A percentile compares a stretch with the other conserved stretches of the same genome.
Evolutionary conservation across 257 asterid species (phyloP).

Genomic region (Ballota nigra): DNA sequence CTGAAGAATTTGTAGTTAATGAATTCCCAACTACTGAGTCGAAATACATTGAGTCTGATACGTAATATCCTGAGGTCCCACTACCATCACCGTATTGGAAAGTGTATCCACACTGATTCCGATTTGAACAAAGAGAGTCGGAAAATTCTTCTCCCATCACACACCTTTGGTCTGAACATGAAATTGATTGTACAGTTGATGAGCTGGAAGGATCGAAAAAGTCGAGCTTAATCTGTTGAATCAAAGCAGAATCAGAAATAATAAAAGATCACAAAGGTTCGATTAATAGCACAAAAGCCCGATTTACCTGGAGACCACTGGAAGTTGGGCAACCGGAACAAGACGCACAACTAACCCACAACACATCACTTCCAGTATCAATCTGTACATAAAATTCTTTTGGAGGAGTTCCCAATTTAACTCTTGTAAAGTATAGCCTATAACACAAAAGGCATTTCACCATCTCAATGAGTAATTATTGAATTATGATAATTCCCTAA

Average conservation of each 20-base stretch:
- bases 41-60: slow-evolving; percentile 64
- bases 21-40: slow-evolving; percentile 65
- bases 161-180: slow-evolving; percentile 92
- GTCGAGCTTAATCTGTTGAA: slow-evolving; percentile 70
- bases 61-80: slow-evolving; percentile 85
- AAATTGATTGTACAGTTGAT: slow-evolving; percentile 47
- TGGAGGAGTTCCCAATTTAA: slow-evolving; percentile 83
- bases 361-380: slow-evolving; percentile 96
- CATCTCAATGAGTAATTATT: not conserved
- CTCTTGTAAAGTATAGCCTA: slow-evolving; percentile 89
- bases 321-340: slow-evolving; percentile 93
- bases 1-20: slow-evolving; percentile 61
- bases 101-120: slow-evolving; percentile 70
- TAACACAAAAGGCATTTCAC: slow-evolving; percentile 8
- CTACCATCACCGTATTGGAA: slow-evolving; percentile 99
- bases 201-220: slow-evolving; percentile 83
- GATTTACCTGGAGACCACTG: slow-evolving; percentile 82
- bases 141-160: slow-evolving; percentile 55
- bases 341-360: slow-evolving; percentile 90
- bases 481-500: not conserved
- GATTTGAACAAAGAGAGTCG: slow-evolving; percentile 58
- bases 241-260: not conserved
- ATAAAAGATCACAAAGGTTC: not conserved
- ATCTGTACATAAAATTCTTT: slow-evolving; percentile 92
- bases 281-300: not conserved